phyloP scores from a whole-genome alignment of 2,329 filamentous ascomycete species.

The Cladosporium sp. region DNA sequence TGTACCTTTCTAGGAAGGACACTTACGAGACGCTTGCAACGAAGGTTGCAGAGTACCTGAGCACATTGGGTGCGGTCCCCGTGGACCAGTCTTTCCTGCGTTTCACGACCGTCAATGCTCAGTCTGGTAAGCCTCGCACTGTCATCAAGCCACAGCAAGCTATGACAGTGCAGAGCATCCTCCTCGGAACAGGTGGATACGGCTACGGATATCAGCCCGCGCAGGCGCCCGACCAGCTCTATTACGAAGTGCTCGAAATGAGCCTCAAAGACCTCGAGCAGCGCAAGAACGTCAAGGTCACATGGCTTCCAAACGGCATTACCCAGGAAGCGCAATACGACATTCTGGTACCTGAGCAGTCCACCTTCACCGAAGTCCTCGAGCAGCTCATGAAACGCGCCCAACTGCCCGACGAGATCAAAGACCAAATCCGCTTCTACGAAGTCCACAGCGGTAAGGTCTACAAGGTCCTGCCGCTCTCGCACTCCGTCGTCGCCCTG shows the following conservation, averaged over 20 bases:
- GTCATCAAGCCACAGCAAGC: slow-evolving; percentile 69
- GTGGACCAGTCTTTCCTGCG: slow-evolving; percentile 83
- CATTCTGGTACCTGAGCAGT: slow-evolving; percentile 82
- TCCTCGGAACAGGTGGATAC: slow-evolving; percentile 64
- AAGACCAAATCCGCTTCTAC: slow-evolving; percentile 71
- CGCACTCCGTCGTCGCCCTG: slow-evolving; percentile 72
- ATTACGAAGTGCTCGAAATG: slow-evolving; percentile 92
- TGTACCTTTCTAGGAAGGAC: slow-evolving; percentile 83
- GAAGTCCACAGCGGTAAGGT: slow-evolving; percentile 81
- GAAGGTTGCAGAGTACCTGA: slow-evolving; percentile 74
- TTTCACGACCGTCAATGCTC: slow-evolving; percentile 80
- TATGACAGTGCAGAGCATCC: slow-evolving; percentile 71
- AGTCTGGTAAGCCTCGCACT: slow-evolving; percentile 71
- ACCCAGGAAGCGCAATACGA: slow-evolving; percentile 85
- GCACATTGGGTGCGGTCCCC: slow-evolving; percentile 29
- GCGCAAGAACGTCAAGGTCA: slow-evolving; percentile 81
- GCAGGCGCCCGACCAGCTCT: slow-evolving; percentile 64
- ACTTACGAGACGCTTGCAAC: slow-evolving; percentile 82
- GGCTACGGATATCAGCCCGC: slow-evolving; percentile 63
- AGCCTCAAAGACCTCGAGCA: slow-evolving; percentile 89
- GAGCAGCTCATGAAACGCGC: slow-evolving; percentile 74
- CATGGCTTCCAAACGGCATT: slow-evolving; percentile 83
- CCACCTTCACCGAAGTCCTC: slow-evolving; percentile 74
- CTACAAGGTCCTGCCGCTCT: slow-evolving; percentile 68
- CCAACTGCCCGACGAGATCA: slow-evolving; percentile 70